Evolutionary conservation across 768 basidiomycete genomes (phyloP).

Genomic region (Russula virescens): DNA sequence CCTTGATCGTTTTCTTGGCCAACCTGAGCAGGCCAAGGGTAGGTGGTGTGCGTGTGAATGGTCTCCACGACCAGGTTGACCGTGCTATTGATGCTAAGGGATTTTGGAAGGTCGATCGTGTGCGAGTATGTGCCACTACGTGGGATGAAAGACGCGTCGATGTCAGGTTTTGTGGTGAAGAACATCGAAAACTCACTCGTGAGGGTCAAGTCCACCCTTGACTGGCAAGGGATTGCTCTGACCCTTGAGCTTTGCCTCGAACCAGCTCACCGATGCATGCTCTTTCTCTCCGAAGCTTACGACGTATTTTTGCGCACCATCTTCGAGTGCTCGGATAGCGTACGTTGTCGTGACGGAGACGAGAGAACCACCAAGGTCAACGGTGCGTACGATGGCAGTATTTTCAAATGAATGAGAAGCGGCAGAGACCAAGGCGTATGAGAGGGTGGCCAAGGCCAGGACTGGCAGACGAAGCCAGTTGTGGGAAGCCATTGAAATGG

Average conservation of each 20-base stretch:
- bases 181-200: slow-evolving; percentile 41
- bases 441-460: slow-evolving; percentile 39
- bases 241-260: slow-evolving; percentile 79
- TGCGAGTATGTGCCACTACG: slow-evolving; percentile 46
- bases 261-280: slow-evolving; percentile 62
- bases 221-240: slow-evolving; percentile 47
- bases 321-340: slow-evolving; percentile 66
- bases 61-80: slow-evolving; percentile 75
- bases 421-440: slow-evolving; percentile 37
- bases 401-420: slow-evolving; percentile 69
- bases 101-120: slow-evolving; percentile 57
- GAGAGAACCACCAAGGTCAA: slow-evolving; percentile 85
- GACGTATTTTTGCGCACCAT: slow-evolving; percentile 57
- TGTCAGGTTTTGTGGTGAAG: not conserved
- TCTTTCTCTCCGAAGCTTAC: slow-evolving; percentile 62
- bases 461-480: slow-evolving; percentile 43
- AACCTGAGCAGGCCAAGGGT: slow-evolving; percentile 68
- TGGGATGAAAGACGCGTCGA: not conserved
- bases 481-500: slow-evolving; percentile 36
- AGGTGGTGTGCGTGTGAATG: slow-evolving; percentile 70
- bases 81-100: slow-evolving; percentile 53
- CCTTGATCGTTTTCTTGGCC: slow-evolving; percentile 73
- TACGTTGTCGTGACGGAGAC: slow-evolving; percentile 88
- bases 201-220: slow-evolving; percentile 42
- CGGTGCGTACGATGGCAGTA: slow-evolving; percentile 79